Conservation (phyloP, 371 early-diverging fungal species). For the Mortierella sp. region DNA sequence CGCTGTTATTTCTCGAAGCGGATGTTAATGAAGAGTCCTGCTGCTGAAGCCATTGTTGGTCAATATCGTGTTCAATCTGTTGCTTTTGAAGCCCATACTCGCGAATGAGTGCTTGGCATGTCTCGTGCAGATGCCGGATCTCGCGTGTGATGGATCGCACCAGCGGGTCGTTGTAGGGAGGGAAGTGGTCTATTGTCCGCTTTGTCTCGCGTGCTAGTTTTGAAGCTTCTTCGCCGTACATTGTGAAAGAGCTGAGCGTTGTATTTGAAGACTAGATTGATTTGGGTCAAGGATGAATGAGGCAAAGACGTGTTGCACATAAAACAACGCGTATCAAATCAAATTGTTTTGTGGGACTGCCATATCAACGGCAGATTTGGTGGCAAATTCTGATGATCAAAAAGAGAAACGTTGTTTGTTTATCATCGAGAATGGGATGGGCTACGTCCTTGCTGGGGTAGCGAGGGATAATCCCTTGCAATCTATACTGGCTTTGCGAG, state of each 20-base stretch:
- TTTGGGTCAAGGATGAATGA: too few species aligned
- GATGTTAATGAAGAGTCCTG: slow-evolving; percentile 15
- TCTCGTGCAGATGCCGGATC: slow-evolving; percentile 59
- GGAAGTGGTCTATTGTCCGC: slow-evolving; percentile 76
- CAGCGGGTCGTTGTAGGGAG: slow-evolving; percentile 85
- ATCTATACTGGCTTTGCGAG: slow-evolving; percentile 40
- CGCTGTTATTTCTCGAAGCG: background rate
- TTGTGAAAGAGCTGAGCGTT: slow-evolving; percentile 20
- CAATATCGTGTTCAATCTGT: slow-evolving; percentile 56
- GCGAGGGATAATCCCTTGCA: background rate
- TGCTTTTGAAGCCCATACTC: slow-evolving; percentile 64
- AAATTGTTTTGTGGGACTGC: too few species aligned
- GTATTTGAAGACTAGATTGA: too few species aligned
- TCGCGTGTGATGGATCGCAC: slow-evolving; percentile 87
- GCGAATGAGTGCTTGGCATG: slow-evolving; percentile 42
- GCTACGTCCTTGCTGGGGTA: too few species aligned
- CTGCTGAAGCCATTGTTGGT: slow-evolving; percentile 47
- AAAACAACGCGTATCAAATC: too few species aligned
- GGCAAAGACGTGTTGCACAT: too few species aligned
- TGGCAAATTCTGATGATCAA: background rate
- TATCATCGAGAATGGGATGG: background rate
- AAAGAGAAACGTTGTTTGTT: background rate
- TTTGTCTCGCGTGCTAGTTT: slow-evolving; percentile 88
- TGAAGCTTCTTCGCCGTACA: slow-evolving; percentile 83
- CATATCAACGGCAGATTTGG: background rate